phyloP scores from a whole-genome alignment of 805 yeast genomes.

The Starmerella bombicola region DNA sequence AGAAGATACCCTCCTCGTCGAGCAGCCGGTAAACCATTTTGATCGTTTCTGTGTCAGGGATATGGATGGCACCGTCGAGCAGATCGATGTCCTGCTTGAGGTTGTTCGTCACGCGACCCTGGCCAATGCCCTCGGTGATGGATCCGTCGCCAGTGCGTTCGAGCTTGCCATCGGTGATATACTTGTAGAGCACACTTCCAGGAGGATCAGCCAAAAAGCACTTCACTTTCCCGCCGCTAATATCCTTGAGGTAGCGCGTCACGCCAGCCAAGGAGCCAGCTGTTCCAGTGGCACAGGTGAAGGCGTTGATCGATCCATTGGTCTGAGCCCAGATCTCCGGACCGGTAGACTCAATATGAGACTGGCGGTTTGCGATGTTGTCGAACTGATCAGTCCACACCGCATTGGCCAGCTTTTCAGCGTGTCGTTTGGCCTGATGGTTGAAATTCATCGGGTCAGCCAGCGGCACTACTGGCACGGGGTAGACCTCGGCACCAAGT shows the following conservation, averaged over 20 bases:
- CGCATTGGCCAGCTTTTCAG: constrained; percentile 61
- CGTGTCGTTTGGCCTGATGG: constrained; percentile 77
- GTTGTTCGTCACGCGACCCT: constrained; percentile 82
- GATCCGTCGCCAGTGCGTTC: constrained; percentile 63
- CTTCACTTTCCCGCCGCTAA: constrained; percentile 48
- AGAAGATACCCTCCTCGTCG: constrained; percentile 79
- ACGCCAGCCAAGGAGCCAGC: constrained; percentile 89
- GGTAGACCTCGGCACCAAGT: constrained; percentile 75
- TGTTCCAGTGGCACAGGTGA: constrained; percentile 85
- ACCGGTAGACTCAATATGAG: constrained; percentile 82
- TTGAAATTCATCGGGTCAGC: constrained; percentile 76
- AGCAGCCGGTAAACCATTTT: constrained; percentile 70
- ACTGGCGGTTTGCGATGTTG: constrained; percentile 73
- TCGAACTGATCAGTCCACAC: constrained; percentile 93
- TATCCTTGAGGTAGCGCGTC: constrained; percentile 61
- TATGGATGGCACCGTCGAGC: constrained; percentile 67
- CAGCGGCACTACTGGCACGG: constrained; percentile 78
- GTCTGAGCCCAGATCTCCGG: constrained; percentile 87
- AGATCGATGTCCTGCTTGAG: constrained; percentile 57
- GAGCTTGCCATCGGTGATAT: constrained; percentile 58
- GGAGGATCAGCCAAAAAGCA: constrained; percentile 85
- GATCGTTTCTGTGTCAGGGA: constrained; percentile 70
- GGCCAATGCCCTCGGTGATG: constrained; percentile 94
- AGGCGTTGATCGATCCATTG: constrained; percentile 64
- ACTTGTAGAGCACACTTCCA: constrained; percentile 73